phyloP scores from a whole-genome alignment of 2,329 filamentous ascomycete species.

The Gremmenia infestans region DNA sequence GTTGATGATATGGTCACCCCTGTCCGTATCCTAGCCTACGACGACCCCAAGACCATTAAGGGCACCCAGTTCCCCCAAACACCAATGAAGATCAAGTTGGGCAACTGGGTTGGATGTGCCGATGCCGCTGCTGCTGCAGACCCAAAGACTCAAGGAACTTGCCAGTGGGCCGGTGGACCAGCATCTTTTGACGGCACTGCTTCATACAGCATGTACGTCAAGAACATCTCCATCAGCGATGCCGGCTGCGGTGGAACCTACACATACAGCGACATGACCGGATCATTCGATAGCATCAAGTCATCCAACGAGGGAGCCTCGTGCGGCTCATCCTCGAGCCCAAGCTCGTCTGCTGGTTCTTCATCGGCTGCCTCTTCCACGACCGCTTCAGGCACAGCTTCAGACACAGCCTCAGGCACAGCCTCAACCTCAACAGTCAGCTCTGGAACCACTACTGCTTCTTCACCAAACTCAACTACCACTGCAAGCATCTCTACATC shows the following conservation, averaged over 20 bases:
- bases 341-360: constrained; percentile 9
- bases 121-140: constrained; percentile 36
- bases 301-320: constrained; percentile 15
- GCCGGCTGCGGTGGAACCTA: constrained; percentile 45
- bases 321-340: constrained; percentile 3
- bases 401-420: neutral
- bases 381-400: neutral
- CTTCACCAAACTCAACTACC: neutral
- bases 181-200: constrained; percentile 41
- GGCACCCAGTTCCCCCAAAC: constrained; percentile 62
- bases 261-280: constrained; percentile 44
- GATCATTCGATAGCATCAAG: constrained; percentile 44
- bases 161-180: constrained; percentile 62
- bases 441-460: neutral
- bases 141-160: constrained; percentile 48
- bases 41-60: constrained; percentile 40
- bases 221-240: constrained; percentile 46
- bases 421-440: neutral
- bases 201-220: constrained; percentile 45
- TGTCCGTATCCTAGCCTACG: constrained; percentile 43
- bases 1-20: constrained; percentile 42
- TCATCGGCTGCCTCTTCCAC: constrained; percentile 6
- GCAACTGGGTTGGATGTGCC: constrained; percentile 44
- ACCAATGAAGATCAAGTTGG: constrained; percentile 61
- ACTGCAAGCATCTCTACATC: neutral